These are phyloP conservation scores for Aspergillus aculeatinus DNA, from an alignment of 2,329 filamentous ascomycete species.

Conservation along the genomic window DNA sequence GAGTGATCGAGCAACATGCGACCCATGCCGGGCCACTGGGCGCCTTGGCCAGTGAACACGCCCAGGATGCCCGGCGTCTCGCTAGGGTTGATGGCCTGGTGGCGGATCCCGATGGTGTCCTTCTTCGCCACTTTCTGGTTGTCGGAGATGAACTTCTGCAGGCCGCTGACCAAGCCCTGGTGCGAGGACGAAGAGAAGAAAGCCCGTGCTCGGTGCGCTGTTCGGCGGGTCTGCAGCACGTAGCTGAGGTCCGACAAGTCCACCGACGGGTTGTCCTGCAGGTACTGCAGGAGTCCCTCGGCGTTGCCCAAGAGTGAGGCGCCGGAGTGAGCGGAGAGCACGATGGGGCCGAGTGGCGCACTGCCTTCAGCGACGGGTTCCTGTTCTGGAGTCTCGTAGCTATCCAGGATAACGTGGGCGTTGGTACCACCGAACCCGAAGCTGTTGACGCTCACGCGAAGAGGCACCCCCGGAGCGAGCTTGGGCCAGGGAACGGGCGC, in stretches of 20 bases:
- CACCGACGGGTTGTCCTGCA: background rate
- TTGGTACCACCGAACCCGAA: slow-evolving; percentile 40
- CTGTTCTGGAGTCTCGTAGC: background rate
- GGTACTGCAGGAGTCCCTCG: slow-evolving; percentile 6
- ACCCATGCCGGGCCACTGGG: slow-evolving; percentile 26
- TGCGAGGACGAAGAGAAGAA: background rate
- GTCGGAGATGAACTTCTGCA: background rate
- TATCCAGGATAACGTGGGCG: slow-evolving; percentile 39
- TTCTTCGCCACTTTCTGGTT: background rate
- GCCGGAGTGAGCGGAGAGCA: slow-evolving; percentile 23
- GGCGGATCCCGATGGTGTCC: background rate
- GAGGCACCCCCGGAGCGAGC: slow-evolving; percentile 19
- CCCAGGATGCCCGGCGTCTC: slow-evolving; percentile 17
- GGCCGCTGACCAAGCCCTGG: background rate
- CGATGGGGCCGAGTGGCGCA: slow-evolving; percentile 14
- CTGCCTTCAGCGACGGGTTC: background rate
- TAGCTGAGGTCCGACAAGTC: background rate
- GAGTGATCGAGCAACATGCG: background rate
- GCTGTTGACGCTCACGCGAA: slow-evolving; percentile 43
- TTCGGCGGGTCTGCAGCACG: background rate
- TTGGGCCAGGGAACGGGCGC: slow-evolving; percentile 21
- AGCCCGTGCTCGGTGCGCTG: too few relatives aligned
- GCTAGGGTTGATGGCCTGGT: background rate
- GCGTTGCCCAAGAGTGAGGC: slow-evolving; percentile 12
- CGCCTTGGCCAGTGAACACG: slow-evolving; percentile 22